Base-by-base conservation (phyloP, 2,329 filamentous ascomycete genomes). In the Didymella keratinophila region DNA sequence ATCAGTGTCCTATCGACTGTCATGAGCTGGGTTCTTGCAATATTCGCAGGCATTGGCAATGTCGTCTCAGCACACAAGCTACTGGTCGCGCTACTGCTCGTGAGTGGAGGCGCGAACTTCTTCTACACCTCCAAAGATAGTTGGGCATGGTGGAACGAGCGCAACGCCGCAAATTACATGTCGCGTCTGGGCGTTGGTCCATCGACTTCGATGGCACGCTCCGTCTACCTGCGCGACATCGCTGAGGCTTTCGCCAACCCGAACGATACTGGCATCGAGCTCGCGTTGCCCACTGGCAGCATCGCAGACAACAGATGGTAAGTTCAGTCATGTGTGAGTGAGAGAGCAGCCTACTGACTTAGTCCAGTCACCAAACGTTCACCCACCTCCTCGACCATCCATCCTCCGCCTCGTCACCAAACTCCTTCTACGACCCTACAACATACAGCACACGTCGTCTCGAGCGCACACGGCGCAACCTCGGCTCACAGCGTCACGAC, bases 401-500 rank as follows among this genome's bases (percentile, higher is more conserved):
- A 18, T 52, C 63, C 5, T 54, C 68, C 20, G 53, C 62, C 8
- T 39, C 63, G 23, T 55, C 69, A n/a, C 27, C 51, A 7, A 30
- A 54, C 41, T 28, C 46, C 48, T 25, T 49, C 65, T 28, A 69
- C 68, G 6, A 65, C 66, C 27, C 71, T 1, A 71, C 71, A 3
- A 69, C 65, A 32, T 62, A 70, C 43, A 70, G 71, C 42, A 76
- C 78, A 10, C 84, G 83, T 14, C 85, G 84, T 25, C 83, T 98
- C 30, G 87, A 90, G 48, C 86, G 89, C 37, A 92, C 92, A n/a
- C 86, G 94, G 10, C 91, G 96, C 76, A 86, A 89, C 23, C 85
- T 99, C 0, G 94, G 91, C 0, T 82, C 86, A 2, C 95, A 97
- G 74, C 85, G 95, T 2, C 92, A 99, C 75, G 93, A 98, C 72